Evolutionary conservation across 73 alveolate species (phyloP).

Genomic region (Blepharisma japonicum): DNA sequence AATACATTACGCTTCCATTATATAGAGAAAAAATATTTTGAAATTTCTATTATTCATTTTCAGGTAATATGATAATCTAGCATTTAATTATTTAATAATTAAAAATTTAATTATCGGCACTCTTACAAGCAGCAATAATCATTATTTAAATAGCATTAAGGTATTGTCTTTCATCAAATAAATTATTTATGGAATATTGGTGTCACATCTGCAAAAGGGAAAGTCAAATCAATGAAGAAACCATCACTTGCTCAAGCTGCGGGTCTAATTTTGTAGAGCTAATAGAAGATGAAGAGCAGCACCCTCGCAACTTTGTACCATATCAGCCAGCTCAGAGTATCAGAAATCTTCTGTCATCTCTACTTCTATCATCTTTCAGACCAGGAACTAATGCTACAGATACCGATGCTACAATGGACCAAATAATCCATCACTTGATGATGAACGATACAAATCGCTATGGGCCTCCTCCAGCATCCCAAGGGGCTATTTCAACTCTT

Average conservation of each 20-base stretch:
- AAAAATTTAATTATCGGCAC: no score
- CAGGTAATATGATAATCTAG: no score
- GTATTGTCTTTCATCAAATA: not conserved
- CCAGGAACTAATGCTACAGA: not conserved
- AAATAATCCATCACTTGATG: constrained; percentile 57
- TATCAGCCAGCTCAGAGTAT: constrained; percentile 16
- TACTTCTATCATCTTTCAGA: not conserved
- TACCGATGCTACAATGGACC: constrained; percentile 47
- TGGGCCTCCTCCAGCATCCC: constrained; percentile 87
- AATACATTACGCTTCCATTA: no score
- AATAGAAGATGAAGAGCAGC: constrained; percentile 34
- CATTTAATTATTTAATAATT: no score
- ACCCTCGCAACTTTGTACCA: constrained; percentile 47
- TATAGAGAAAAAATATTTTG: no score
- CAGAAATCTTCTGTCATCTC: constrained; percentile 1
- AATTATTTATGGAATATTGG: constrained; percentile 44
- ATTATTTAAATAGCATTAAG: no score
- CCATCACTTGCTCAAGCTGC: constrained; percentile 33
- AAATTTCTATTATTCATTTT: no score
- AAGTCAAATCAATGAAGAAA: constrained; percentile 22
- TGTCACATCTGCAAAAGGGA: constrained; percentile 66
- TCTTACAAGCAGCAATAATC: no score
- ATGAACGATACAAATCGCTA: constrained; percentile 71
- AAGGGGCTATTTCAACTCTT: constrained; percentile 52
- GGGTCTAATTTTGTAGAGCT: constrained; percentile 33